Base-by-base conservation (phyloP, 1,284 basidiomycete species). In the Naganishia sp. region DNA sequence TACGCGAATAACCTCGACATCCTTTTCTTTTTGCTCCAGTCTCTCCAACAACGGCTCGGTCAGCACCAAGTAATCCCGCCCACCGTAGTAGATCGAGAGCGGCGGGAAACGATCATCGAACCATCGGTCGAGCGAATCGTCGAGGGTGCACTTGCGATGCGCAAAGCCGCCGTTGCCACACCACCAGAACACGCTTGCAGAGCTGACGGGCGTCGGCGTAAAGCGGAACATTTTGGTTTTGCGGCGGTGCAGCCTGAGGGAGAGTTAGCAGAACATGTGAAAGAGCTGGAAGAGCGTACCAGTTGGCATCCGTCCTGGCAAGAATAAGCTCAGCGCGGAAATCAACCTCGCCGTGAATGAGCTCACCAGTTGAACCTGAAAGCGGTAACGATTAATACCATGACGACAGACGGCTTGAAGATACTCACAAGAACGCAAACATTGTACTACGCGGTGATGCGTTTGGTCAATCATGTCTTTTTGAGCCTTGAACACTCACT, bases 161-260 rank as follows among this genome's bases (percentile, higher is more conserved):
- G 84, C 83, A 68, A 86, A 86, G 0, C 85, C 85, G 70, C 82
- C 83, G 72, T 84, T 82, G 11, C 85, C 85, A 55, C 84, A 85
- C 85, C 85, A 84, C 83, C 84, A 85, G 70, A 83, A 84, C 72
- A 84, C 83, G 63, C 75, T 77, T 0, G 82, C 81, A 5, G 82
- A 83, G 59, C 76, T 78, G 18, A 86, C 85, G 59, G 85, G 85
- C 33, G 84, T 83, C 0, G 86, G 86, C 0, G 85, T 86, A 77
- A 87, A 87, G 16, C 85, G 75, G 78, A 87, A 87, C 84, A 85
- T 86, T 71, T 87, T 87, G 5, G 82, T 80, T 72, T 87, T 87
- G 48, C 84, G 78, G 18, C 84, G 76, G 43, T 76, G 74, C 13
- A 84, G 79, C 82, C 80, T 77, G 66, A 50, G 33, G 55, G 9